Evolutionary conservation across 768 basidiomycete species (phyloP), one percentile per base, ranked within the genome.

Genomic region (Lentinula guzmanii): DNA sequence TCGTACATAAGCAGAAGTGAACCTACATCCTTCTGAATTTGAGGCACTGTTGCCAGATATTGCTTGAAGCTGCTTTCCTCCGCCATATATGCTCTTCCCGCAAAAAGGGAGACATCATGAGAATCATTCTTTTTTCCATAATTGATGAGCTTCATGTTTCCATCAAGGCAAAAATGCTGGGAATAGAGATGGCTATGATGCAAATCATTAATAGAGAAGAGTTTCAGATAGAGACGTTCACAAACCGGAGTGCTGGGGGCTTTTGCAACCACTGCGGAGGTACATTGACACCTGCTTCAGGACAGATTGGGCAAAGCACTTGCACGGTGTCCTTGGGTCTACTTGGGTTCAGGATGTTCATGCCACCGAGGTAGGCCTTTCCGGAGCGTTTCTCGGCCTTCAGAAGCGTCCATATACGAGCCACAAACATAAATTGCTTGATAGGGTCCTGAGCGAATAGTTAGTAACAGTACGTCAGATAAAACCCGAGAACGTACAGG

Each of bases 281-380:
- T 13, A 73, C 61, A 61, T 73, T 73, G 54, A 74, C 50, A 35
- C 66, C 64, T 50, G 65, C 52, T 37, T 74, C 67, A 9, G 71
- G 73, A 58, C 72, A 74, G 8, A 67, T 64, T 4, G 66, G 65
- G 35, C 71, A 72, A 37, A 60, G 53, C 3, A 69, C 50, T 18
- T 57, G 59, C 16, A 70, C 31, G 4, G 64, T 65, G n/a, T 62
- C 52, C 41, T 33, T 16, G 13, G 55, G 54, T 9, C 65, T 52
- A 48, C 53, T 37, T 2, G 64, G 31, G 16, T 71, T 15, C 15
- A 64, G 2, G 3, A n/a, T 4, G 37, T 68, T 64, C 63, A 70
- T 67, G 7, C 37, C 37, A 4, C 11, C 11, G 4, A 56, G 61
- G n/a, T 64, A 65, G 1, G 62, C 60, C 46, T 71, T 70, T 10